phyloP scores from a whole-genome alignment of 1,284 basidiomycete species.

The Puccinia polysora region DNA sequence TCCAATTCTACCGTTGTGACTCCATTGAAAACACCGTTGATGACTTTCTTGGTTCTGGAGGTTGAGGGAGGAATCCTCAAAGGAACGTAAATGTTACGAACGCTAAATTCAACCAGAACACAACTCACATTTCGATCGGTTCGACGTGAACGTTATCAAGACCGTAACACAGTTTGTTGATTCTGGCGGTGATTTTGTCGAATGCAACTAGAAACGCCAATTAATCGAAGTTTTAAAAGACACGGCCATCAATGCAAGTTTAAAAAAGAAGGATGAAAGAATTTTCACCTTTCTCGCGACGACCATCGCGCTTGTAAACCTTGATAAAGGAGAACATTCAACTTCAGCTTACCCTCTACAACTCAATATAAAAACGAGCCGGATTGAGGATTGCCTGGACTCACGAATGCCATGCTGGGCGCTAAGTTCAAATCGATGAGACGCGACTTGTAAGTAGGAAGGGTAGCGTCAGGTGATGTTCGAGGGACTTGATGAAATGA shows the following conservation, averaged over 20 bases:
- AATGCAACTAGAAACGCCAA: constrained; percentile 45
- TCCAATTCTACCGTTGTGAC: constrained; percentile 97
- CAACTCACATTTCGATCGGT: constrained; percentile 67
- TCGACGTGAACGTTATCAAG: constrained; percentile 90
- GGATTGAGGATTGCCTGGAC: not conserved
- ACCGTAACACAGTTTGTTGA: constrained; percentile 95
- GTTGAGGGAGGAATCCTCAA: not conserved
- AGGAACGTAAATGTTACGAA: not conserved
- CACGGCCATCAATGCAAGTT: not conserved
- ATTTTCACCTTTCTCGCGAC: constrained; percentile 28
- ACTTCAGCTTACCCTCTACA: too few species aligned
- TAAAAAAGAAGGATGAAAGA: not conserved
- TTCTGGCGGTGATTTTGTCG: constrained; percentile 61
- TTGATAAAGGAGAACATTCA: not conserved
- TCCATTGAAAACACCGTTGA: constrained; percentile 88
- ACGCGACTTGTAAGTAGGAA: too few species aligned
- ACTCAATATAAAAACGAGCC: too few species aligned
- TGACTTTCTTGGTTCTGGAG: constrained; percentile 81
- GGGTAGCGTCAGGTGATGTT: too few species aligned
- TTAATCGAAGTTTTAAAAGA: constrained; percentile 4
- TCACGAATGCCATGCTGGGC: constrained; percentile 11
- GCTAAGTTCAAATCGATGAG: too few species aligned
- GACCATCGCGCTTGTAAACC: constrained; percentile 44
- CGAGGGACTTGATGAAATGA: too few species aligned
- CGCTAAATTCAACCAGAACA: not conserved